Percentiles rank a stretch among this genome's conserved stretches.
These are phyloP conservation scores for Penicillium macrosclerotiorum DNA, from an alignment of 495 filamentous ascomycete species.

Conservation along the genomic window DNA sequence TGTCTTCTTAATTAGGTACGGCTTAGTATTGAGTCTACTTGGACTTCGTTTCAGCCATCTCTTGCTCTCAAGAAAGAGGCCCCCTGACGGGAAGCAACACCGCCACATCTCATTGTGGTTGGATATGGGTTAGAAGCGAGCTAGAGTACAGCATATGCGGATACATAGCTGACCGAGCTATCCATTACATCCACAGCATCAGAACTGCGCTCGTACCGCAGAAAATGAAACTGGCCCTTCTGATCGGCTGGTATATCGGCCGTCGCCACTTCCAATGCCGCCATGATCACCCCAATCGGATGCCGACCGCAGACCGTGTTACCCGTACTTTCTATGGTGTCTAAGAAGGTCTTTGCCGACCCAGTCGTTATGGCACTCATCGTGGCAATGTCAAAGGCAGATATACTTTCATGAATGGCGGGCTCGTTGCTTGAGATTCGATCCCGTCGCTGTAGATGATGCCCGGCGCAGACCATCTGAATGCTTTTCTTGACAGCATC, in stretches of 20 bases:
- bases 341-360: conserved; percentile 63
- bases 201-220: conserved; percentile 88
- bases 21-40: too few species aligned
- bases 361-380: conserved; percentile 83
- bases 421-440: conserved; percentile 41
- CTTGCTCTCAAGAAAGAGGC: too few species aligned
- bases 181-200: conserved; percentile 68
- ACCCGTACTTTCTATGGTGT: conserved; percentile 64
- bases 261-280: conserved; percentile 65
- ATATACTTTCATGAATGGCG: conserved; percentile 83
- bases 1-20: too few species aligned
- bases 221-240: conserved; percentile 72
- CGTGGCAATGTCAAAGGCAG: conserved; percentile 70
- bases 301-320: conserved; percentile 97
- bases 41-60: too few species aligned
- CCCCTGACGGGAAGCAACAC: conserved; percentile 1
- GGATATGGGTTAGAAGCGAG: background rate
- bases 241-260: conserved; percentile 26
- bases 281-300: conserved; percentile 94
- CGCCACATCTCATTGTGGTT: background rate
- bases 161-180: conserved; percentile 91
- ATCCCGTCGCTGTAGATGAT: conserved; percentile 38
- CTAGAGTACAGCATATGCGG: conserved; percentile 43
- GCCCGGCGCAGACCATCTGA: conserved; percentile 34
- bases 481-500: conserved; percentile 25